Evolutionary conservation across 192 early-diverging fungal genomes (phyloP), one percentile per base, ranked within the genome.

Genomic region (Backusella tuberculispora): DNA sequence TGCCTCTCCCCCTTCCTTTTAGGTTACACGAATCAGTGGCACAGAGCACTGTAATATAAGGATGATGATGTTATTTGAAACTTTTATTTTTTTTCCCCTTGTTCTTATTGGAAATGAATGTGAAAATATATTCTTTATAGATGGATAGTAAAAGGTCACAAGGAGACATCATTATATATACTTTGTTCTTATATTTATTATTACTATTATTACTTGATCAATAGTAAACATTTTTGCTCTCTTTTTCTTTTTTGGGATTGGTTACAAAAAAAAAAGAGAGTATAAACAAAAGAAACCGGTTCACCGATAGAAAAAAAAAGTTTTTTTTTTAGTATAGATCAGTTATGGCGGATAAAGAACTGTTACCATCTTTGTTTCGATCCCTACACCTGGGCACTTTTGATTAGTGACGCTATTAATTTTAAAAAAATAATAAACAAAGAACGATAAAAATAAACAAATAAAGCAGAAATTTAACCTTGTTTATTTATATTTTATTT

Each of bases 331-430:
- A 60, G 53, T 60, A 60, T 26, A 60, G 53, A 26, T 60, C 53
- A 60, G 53, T 60, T 60, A 34, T 34, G 21, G 53, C 53, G 53
- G 53, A 60, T 60, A 60, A 60, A 60, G 53, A 60, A 60, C 53
- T 60, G 53, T 60, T 60, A 24, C 53, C 53, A 60, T 60, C 53
- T 21, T 60, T 60, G 53, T 60, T 26, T 60, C 53, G 53, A 60
- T 60, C 53, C 53, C 53, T 60, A 60, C 53, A 60, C 53, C 21
- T 24, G 53, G 53, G 53, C 53, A 26, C 53, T 60, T 60, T 60
- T 60, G 53, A 26, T 60, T 26, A 60, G 21, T 56, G 21, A 56
- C 50, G 50, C 50, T 56, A 56, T 56, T 56, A 56, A 56, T 56
- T 60, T 60, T 26, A 60, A 60, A 60, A 60, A 12, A n/a, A 56